Evolutionary conservation across 2,329 filamentous ascomycete genomes (phyloP).

Genomic region (Fusarium cicatricum): DNA sequence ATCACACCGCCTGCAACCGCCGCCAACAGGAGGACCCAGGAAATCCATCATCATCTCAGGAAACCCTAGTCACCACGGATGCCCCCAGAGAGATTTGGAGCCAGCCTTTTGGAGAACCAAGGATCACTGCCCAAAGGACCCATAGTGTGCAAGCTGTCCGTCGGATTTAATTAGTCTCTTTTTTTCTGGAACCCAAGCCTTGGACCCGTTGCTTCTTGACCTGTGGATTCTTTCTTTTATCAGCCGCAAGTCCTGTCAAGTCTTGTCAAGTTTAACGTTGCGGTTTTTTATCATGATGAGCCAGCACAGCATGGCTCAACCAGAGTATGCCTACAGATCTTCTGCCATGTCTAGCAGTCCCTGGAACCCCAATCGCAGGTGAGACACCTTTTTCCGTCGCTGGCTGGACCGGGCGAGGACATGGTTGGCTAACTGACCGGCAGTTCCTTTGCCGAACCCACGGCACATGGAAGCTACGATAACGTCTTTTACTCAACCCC

Average conservation of each 20-base stretch:
- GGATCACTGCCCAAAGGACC: constrained; percentile 44
- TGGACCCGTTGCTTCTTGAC: constrained; percentile 36
- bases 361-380: constrained; percentile 63
- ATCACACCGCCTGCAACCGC: constrained; percentile 44
- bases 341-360: constrained; percentile 56
- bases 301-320: constrained; percentile 55
- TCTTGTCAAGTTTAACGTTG: constrained; percentile 36
- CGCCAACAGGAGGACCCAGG: constrained; percentile 40
- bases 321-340: constrained; percentile 58
- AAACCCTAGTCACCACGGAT: constrained; percentile 43
- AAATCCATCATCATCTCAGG: constrained; percentile 40
- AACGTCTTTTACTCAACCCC: constrained; percentile 48
- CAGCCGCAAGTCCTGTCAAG: constrained; percentile 42
- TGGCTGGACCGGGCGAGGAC: constrained; percentile 3
- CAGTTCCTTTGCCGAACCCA: constrained; percentile 46
- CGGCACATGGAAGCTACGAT: constrained; percentile 48
- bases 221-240: constrained; percentile 44
- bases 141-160: constrained; percentile 43
- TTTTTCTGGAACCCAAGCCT: constrained; percentile 40
- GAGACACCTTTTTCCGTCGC: constrained; percentile 44
- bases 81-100: constrained; percentile 40
- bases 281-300: constrained; percentile 46
- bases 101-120: constrained; percentile 40
- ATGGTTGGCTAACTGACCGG: constrained; percentile 39
- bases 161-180: constrained; percentile 41